Percentiles rank a stretch among this genome's conserved stretches.
phyloP scores from a whole-genome alignment of 208 protist species.

The Crithidia fasciculata region DNA sequence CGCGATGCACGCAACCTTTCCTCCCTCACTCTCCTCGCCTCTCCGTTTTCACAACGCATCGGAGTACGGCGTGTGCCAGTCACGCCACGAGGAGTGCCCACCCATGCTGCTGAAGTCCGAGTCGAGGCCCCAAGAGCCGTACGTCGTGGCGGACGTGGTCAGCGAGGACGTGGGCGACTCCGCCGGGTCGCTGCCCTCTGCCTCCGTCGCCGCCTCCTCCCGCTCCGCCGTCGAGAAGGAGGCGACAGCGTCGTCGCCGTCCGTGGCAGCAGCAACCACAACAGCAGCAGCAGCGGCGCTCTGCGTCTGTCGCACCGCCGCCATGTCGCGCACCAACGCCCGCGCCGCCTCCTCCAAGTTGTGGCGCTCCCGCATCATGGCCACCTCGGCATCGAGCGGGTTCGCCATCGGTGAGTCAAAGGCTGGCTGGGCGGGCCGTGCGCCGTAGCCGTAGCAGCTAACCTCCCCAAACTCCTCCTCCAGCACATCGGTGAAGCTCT shows the following conservation, averaged over 20 bases:
- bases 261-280: too few relatives aligned
- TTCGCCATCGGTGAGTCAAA: constrained; percentile 10
- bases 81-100: constrained; percentile 9
- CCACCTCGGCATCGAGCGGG: constrained; percentile 14
- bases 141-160: constrained; percentile 1
- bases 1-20: background rate
- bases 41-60: background rate
- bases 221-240: constrained; percentile 16
- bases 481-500: constrained; percentile 54
- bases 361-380: constrained; percentile 8
- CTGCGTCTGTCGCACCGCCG: background rate
- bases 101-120: constrained; percentile 22
- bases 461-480: constrained; percentile 39
- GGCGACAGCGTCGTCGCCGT: background rate
- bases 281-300: background rate
- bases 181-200: background rate
- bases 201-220: background rate
- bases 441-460: constrained; percentile 45
- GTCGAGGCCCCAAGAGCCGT: constrained; percentile 15
- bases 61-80: constrained; percentile 9
- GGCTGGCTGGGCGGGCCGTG: background rate
- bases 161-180: constrained; percentile 5
- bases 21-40: background rate
- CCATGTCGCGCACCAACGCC: background rate
- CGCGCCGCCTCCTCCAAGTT: constrained; percentile 3